Base-by-base conservation (phyloP, 768 basidiomycete genomes). In the Leucosporidium creatinivorum region DNA sequence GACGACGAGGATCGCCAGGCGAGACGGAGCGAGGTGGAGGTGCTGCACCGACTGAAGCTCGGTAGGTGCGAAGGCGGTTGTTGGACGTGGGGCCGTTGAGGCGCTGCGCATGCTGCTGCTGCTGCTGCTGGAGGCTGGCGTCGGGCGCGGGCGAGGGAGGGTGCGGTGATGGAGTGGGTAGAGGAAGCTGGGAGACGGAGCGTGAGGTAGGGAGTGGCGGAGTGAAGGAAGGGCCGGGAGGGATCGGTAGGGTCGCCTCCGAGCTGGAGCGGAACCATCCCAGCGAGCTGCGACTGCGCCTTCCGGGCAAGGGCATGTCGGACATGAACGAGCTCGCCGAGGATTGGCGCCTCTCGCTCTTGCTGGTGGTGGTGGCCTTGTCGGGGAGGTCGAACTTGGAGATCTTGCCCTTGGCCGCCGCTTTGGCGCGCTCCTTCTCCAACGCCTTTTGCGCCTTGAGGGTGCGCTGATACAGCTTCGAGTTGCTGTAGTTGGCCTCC, bases 341-440 rank as follows among this genome's bases (percentile, higher is more conserved):
- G 13, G 4, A 47, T 33, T 47, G 39, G 25, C 52, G 30, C 18
- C 17, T 5, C 59, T 58, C 12, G 36, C 36, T 33, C 23, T 30
- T 17, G 36, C 66, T 62, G 21, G 66, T 60, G 25, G 70, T 61
- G 13, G 33, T 33, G 33, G 44, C 61, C 19, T 51, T 44, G 39
- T 44, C 39, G 39, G 39, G 39, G 39, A 44, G 58, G 47, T 71
- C 70, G 62, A 66, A 72, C 25, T 62, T 58, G 13, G 65, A 61
- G 28, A 69, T 49, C 31, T 66, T 63, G 48, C 70, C 67, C 47
- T 67, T 70, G 44, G 63, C 54, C 13, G 69, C 66, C 15, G 62
- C 65, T 52, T 71, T 71, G 44, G 50, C 56, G 17, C 70, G 63
- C 57, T 71, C 70, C 63, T 72, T 69, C 36, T 72, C 70, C 54